Evolutionary conservation across 768 basidiomycete species (phyloP), one percentile per base, ranked within the genome.

Genomic region (Leccinum subtestaceum): DNA sequence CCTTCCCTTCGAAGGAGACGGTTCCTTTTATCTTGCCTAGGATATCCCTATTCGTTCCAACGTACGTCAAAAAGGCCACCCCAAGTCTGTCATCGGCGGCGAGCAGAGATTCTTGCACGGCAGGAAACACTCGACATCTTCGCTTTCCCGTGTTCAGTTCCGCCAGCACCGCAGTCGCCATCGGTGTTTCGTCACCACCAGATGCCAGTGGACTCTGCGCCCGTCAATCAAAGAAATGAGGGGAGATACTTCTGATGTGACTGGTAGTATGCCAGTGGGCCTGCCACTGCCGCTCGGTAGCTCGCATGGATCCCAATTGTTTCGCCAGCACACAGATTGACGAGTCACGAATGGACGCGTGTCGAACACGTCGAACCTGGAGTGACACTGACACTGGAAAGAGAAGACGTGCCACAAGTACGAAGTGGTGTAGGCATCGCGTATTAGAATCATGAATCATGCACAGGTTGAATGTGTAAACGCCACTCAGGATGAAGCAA

Each of bases 11-110:
- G 9, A 9, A 12, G 34, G n/a, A 34, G 31, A 31, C 4, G 31
- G 10, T 21, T 47, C 3, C 31, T 59, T 68, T 70, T 69, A 64
- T 45, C 43, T 45, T 66, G 58, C 27, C 48, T 38, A 21, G 13
- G 9, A 13, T 27, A 19, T 17, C 43, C 19, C 12, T 23, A 32
- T 6, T 2, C 49, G 3, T 47, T 45, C 17, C n/a, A 21, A 46
- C 47, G 47, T 25, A 47, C 46, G 23, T 47, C n/a, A 25, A 45
- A 5, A n/a, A 19, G 25, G 17, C 10, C 15, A 8, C 13, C 17
- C 13, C 23, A 13, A 12, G 46, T 15, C 46, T 15, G 46, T 15
- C 46, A 15, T 21, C 15, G 27, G 8, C 29, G 29, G 29, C 29
- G 29, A 29, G 29, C 29, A n/a, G 29, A 19, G 27, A n/a, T 6